Percentiles rank a stretch among this genome's conserved stretches.
These are phyloP conservation scores for Candida arabinofermentans DNA, from an alignment of 805 yeast species.

Conservation along the genomic window DNA sequence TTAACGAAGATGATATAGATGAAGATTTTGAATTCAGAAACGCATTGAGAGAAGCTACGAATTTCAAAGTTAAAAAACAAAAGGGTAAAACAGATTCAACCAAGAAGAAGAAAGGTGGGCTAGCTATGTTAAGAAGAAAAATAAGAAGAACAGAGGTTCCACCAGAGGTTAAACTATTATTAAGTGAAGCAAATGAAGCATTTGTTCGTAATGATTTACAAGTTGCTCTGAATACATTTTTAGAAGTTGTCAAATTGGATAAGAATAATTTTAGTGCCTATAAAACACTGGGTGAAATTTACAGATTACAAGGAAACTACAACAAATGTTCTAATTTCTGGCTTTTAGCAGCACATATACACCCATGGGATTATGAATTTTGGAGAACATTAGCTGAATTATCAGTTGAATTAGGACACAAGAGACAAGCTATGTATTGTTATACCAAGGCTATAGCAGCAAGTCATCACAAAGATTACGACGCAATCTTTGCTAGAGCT, in stretches of 20 bases:
- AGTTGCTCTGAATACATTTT: constrained; percentile 54
- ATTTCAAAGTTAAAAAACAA: constrained; percentile 48
- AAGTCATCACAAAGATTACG: constrained; percentile 42
- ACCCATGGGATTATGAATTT: constrained; percentile 69
- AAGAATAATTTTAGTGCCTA: constrained; percentile 79
- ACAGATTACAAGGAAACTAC: constrained; percentile 58
- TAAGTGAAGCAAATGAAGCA: constrained; percentile 76
- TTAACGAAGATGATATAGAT: constrained; percentile 33
- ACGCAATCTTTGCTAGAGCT: constrained; percentile 61
- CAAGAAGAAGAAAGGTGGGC: constrained; percentile 33
- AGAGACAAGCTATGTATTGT: constrained; percentile 75
- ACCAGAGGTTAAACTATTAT: constrained; percentile 65
- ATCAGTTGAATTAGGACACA: constrained; percentile 60
- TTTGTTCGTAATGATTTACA: constrained; percentile 63
- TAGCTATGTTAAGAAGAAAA: constrained; percentile 35
- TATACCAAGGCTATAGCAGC: constrained; percentile 59
- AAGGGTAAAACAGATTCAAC: constrained; percentile 31
- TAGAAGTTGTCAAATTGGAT: constrained; percentile 72
- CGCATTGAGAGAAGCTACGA: constrained; percentile 64
- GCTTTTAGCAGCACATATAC: constrained; percentile 76
- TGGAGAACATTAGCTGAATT: constrained; percentile 76
- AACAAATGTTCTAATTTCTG: constrained; percentile 76
- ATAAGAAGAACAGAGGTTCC: constrained; percentile 46
- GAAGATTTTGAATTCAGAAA: constrained; percentile 51
- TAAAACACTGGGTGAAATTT: constrained; percentile 83